Conservation (phyloP, 2,329 filamentous ascomycete genomes). For the Emergomyces pasteurianus region DNA sequence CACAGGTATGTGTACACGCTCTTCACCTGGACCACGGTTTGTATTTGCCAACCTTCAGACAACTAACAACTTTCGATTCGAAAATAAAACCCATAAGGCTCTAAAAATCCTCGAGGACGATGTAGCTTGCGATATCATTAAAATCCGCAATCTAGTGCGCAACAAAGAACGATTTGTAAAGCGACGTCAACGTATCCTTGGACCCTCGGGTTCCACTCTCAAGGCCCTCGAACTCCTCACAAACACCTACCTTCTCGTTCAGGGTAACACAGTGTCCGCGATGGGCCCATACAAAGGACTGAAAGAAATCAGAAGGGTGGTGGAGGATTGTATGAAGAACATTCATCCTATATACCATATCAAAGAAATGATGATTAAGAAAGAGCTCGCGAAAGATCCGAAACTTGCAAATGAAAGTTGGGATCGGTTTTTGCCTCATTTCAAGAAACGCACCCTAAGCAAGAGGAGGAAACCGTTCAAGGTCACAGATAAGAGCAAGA, state of each 20-base stretch:
- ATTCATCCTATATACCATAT: constrained; percentile 85
- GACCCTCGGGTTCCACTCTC: constrained; percentile 79
- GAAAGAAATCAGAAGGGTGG: constrained; percentile 78
- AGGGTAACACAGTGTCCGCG: constrained; percentile 84
- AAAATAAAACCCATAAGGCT: constrained; percentile 35
- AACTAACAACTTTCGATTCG: background rate
- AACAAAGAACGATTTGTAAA: constrained; percentile 97
- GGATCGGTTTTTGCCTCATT: constrained; percentile 93
- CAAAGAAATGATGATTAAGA: constrained; percentile 91
- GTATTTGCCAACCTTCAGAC: constrained; percentile 4
- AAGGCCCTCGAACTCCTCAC: constrained; percentile 92
- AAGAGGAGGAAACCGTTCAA: constrained; percentile 72
- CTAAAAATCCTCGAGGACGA: constrained; percentile 90
- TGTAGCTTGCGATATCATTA: constrained; percentile 87
- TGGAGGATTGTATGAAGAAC: constrained; percentile 95
- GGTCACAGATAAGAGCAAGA: constrained; percentile 87
- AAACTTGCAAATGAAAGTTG: constrained; percentile 78
- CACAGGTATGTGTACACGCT: constrained; percentile 41
- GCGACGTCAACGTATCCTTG: constrained; percentile 80
- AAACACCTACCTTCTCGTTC: constrained; percentile 82
- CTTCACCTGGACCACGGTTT: background rate
- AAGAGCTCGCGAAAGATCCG: constrained; percentile 80
- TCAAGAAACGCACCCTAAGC: constrained; percentile 84
- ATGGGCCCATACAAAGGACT: constrained; percentile 91
- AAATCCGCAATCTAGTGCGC: constrained; percentile 77